A percentile compares a stretch with the other conserved stretches of the same genome.
Evolutionary conservation across 139 green algal genomes (phyloP).

Genomic region (Chlamydomonas sp.): DNA sequence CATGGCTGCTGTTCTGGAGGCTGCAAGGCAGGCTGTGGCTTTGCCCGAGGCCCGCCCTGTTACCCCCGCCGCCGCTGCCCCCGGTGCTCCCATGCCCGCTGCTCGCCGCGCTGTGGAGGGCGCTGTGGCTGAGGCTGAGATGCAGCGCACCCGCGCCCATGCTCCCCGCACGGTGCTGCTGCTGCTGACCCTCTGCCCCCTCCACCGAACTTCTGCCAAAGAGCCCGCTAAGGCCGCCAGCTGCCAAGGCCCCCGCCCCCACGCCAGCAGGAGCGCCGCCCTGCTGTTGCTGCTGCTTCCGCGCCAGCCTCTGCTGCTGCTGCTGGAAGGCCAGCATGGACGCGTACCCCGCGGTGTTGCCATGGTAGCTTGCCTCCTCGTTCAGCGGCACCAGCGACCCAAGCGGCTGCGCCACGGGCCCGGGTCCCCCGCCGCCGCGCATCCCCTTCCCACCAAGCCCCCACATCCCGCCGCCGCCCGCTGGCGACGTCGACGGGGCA

Average conservation of each 20-base stretch:
- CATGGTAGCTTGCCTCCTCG: slow-evolving; percentile 36
- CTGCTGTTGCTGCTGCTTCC: not conserved
- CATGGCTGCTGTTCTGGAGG: no score
- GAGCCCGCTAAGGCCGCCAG: not conserved
- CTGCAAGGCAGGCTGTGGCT: slow-evolving; percentile 13
- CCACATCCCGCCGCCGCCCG: not conserved
- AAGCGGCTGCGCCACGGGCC: no score
- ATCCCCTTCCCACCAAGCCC: not conserved
- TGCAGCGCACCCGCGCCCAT: no score
- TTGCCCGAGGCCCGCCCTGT: not conserved
- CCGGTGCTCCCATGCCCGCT: no score
- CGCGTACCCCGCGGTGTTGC: slow-evolving; percentile 23
- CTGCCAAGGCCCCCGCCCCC: not conserved
- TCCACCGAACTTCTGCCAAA: no score
- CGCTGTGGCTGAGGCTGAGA: no score
- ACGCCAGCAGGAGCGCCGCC: not conserved
- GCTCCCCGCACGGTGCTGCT: no score
- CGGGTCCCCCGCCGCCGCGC: not conserved
- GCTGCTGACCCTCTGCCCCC: no score
- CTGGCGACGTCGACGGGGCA: not conserved
- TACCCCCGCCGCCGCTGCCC: no score
- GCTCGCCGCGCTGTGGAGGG: no score
- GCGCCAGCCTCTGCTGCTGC: not conserved
- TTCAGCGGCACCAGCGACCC: slow-evolving; percentile 21
- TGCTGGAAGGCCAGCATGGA: slow-evolving; percentile 22